These are phyloP conservation scores for Plantago ovata DNA, from an alignment of 257 asterid genomes.

Conservation along the genomic window DNA sequence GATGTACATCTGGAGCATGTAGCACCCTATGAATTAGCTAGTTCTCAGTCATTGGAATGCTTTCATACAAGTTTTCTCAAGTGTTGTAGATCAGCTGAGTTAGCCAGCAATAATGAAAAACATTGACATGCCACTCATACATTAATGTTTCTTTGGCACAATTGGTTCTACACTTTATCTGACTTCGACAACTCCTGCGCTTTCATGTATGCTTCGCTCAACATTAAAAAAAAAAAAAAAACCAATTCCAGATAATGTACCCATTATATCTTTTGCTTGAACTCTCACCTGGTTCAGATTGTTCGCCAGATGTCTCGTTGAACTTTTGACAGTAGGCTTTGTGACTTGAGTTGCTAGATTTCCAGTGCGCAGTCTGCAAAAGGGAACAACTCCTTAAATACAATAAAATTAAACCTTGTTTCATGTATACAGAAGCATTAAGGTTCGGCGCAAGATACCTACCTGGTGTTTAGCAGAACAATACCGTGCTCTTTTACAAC, in stretches of 20 bases:
- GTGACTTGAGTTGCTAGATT: conserved; percentile 60
- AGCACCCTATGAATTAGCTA: too few species aligned
- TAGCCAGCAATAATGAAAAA: too few species aligned
- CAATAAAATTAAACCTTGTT: conserved; percentile 9
- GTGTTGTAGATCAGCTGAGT: too few species aligned
- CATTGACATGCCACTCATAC: too few species aligned
- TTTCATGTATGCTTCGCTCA: neutral
- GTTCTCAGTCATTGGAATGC: too few species aligned
- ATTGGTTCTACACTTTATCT: too few species aligned
- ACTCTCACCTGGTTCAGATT: conserved; percentile 44
- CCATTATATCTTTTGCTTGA: conserved; percentile 15
- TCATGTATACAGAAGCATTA: conserved; percentile 8
- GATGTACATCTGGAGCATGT: too few species aligned
- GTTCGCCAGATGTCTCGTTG: conserved; percentile 28
- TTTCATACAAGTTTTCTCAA: too few species aligned
- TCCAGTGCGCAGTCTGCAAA: conserved; percentile 82
- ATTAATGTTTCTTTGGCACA: too few species aligned
- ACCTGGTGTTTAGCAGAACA: conserved; percentile 95
- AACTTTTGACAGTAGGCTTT: conserved; percentile 47
- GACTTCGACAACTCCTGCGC: too few species aligned
- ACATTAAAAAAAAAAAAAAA: neutral
- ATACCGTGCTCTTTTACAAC: conserved; percentile 64
- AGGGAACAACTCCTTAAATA: conserved; percentile 15
- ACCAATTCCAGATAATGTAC: conserved; percentile 20
- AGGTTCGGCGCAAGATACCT: conserved; percentile 6